phyloP scores from a whole-genome alignment of 441 rosid species.

The Theobroma grandiflorum region DNA sequence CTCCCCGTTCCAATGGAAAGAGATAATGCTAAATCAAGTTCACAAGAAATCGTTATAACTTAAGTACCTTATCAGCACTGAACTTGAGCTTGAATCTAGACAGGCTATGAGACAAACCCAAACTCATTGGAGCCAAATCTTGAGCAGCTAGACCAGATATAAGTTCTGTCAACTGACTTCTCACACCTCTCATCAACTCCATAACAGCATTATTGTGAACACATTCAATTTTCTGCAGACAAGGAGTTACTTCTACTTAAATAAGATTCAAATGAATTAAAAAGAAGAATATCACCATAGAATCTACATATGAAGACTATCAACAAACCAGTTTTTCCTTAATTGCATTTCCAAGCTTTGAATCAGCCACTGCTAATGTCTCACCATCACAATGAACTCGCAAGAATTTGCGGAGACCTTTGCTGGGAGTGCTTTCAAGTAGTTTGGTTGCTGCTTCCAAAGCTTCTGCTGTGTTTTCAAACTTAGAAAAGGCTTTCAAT shows the following conservation, averaged over 20 bases:
- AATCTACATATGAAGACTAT: background rate
- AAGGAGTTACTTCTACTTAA: slow-evolving; percentile 22
- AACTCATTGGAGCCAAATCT: slow-evolving; percentile 94
- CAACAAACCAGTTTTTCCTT: slow-evolving; percentile 82
- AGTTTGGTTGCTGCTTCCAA: slow-evolving; percentile 80
- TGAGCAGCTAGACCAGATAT: slow-evolving; percentile 81
- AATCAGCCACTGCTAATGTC: slow-evolving; percentile 77
- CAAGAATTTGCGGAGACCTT: slow-evolving; percentile 77
- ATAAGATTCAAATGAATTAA: background rate
- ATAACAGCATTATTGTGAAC: slow-evolving; percentile 88
- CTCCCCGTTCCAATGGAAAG: background rate
- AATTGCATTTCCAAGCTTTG: slow-evolving; percentile 94
- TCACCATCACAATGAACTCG: slow-evolving; percentile 76
- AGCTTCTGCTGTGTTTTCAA: slow-evolving; percentile 88
- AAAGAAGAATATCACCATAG: background rate
- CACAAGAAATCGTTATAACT: background rate
- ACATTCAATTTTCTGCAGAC: slow-evolving; percentile 84
- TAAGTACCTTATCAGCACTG: slow-evolving; percentile 88
- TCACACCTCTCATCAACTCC: slow-evolving; percentile 93
- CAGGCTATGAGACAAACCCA: slow-evolving; percentile 93
- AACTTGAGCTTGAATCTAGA: slow-evolving; percentile 90
- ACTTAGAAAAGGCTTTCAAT: slow-evolving; percentile 84
- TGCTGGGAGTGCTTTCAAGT: slow-evolving; percentile 71
- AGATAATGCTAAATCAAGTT: background rate
- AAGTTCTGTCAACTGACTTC: slow-evolving; percentile 89